Conservation (phyloP, 2,329 filamentous ascomycete species). For the Sclerotinia sclerotiorum region DNA sequence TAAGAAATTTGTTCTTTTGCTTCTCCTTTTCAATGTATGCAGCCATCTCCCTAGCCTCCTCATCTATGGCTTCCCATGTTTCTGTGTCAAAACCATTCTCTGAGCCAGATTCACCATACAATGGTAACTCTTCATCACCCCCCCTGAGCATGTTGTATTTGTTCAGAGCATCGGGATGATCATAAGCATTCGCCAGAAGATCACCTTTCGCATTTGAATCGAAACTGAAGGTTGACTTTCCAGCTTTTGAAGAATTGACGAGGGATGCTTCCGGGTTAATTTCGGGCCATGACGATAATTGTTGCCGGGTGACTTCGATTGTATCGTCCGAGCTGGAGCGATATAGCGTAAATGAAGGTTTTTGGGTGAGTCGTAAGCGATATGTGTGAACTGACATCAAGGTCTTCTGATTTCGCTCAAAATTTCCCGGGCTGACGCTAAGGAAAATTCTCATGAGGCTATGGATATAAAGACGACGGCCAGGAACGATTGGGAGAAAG, state of each 20-base stretch:
- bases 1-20: conserved; percentile 41
- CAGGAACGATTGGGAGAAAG: conserved; percentile 32
- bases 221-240: conserved; percentile 26
- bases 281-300: conserved; percentile 39
- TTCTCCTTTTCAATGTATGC: conserved; percentile 35
- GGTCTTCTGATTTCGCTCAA: conserved; percentile 28
- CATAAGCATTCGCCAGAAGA: conserved; percentile 24
- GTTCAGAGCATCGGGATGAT: conserved; percentile 38
- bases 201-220: conserved; percentile 9
- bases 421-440: conserved; percentile 27
- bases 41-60: conserved; percentile 37
- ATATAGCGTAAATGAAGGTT: conserved; percentile 41
- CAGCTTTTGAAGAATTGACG: background rate
- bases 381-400: conserved; percentile 38
- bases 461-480: conserved; percentile 48
- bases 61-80: conserved; percentile 60
- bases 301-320: conserved; percentile 34
- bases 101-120: conserved; percentile 56
- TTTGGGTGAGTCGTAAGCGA: conserved; percentile 32
- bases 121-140: conserved; percentile 48
- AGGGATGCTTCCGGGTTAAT: conserved; percentile 27
- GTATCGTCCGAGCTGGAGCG: conserved; percentile 27
- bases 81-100: conserved; percentile 57
- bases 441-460: conserved; percentile 46
- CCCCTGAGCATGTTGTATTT: conserved; percentile 46